Conservation (phyloP, 2,329 filamentous ascomycete species). For the Penicillium sumatraense region DNA sequence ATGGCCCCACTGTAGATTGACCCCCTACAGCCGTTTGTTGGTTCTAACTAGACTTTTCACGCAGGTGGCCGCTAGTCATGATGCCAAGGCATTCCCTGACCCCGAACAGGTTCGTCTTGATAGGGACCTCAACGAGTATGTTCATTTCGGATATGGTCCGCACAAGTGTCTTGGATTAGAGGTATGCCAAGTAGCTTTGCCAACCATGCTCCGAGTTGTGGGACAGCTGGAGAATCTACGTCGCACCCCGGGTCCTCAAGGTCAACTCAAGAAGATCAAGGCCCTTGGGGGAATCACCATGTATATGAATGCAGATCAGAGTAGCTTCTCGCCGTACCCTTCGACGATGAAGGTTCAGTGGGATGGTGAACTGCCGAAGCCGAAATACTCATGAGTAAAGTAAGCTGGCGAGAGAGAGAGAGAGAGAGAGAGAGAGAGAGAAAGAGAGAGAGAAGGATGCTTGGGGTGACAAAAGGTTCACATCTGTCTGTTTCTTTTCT, state of each 20-base stretch:
- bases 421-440: neutral
- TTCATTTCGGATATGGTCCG: conserved; percentile 67
- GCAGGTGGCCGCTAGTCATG: conserved; percentile 41
- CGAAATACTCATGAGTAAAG: neutral
- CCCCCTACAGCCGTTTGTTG: neutral
- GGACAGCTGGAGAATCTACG: conserved; percentile 47
- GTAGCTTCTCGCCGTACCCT: conserved; percentile 48
- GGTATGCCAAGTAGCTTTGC: conserved; percentile 38
- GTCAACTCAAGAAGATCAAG: conserved; percentile 44
- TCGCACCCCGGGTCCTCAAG: conserved; percentile 46
- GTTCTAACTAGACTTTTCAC: neutral
- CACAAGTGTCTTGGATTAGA: conserved; percentile 63
- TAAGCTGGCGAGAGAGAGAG: too few relatives aligned
- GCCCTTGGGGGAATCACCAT: conserved; percentile 46
- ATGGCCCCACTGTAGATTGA: neutral
- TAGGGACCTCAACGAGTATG: conserved; percentile 66
- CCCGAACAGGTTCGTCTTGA: conserved; percentile 60
- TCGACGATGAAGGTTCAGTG: conserved; percentile 50
- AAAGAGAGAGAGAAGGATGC: neutral
- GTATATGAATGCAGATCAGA: conserved; percentile 51
- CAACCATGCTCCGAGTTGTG: conserved; percentile 47
- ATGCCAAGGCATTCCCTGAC: conserved; percentile 43
- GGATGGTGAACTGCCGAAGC: conserved; percentile 43
- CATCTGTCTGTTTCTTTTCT: too few relatives aligned
- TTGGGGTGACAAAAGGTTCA: too few relatives aligned